Evolutionary conservation across 805 yeast species (phyloP), one percentile per base, ranked within the genome.

Genomic region (Monosporozyma yasuniensis): DNA sequence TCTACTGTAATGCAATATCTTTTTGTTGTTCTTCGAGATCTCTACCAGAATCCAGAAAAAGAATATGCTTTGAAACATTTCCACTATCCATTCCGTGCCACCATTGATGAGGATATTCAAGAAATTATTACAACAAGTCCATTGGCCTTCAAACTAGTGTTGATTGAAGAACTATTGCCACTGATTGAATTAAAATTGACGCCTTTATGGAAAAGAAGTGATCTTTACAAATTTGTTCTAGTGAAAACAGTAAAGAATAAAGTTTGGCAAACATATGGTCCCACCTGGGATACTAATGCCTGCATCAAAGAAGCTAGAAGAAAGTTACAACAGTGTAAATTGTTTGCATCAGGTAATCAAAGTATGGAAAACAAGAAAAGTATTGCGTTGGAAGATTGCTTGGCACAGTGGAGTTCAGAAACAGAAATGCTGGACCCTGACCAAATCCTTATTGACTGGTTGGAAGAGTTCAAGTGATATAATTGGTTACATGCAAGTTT

Each of bases 1-100:
- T 63, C 67, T 4, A 63, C 66, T 3, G 62, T 61, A 2, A 63
- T 61, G 67, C 66, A 63, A 49, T 63, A 63, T 48, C 50, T 63
- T 7, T 63, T 60, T 45, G 54, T 63, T 6, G 51, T 63, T 9
- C 51, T 63, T 18, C 57, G 60, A 38, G 63, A 60, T 48, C 37
- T 63, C 3, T 55, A 52, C 42, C 61, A 60, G 37, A 49, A 47
- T 39, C 63, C 63, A 30, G 16, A 42, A 5, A 54, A 49, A 44
- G 41, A 49, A n/a, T 57, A 56, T 44, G 48, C 42, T 3, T 30
- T 52, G 6, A 11, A 41, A 8, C 22, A 27, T 2, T 50, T 38
- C 25, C 32, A 23, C 6, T 23, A 46, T 22, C 32, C 28, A 3
- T 9, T 46, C 12, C 11, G 10, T 4, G 14, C 44, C 2, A 23